A percentile compares a stretch with the other conserved stretches of the same genome.
These are phyloP conservation scores for Talaromyces piceae DNA, from an alignment of 2,329 filamentous ascomycete species.

Conservation along the genomic window DNA sequence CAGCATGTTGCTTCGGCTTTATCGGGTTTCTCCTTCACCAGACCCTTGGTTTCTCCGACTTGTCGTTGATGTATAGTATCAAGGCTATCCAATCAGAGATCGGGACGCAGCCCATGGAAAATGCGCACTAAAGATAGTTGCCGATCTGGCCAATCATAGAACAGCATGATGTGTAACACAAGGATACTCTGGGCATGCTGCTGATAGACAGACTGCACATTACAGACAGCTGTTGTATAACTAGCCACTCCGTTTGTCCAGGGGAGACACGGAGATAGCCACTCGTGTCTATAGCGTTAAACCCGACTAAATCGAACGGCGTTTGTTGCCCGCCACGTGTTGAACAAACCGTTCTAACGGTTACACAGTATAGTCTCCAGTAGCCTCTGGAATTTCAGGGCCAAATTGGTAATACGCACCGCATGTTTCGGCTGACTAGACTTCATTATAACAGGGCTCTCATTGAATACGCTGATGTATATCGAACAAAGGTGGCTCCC, in stretches of 20 bases:
- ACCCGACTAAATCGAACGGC: neutral
- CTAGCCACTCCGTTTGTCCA: neutral
- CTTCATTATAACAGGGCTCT: slow-evolving; percentile 1
- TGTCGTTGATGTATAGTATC: neutral
- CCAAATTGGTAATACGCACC: too few relatives aligned
- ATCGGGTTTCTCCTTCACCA: too few relatives aligned
- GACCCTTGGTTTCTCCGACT: neutral
- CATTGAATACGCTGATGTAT: slow-evolving; percentile 9
- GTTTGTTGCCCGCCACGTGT: too few relatives aligned
- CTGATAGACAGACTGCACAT: too few relatives aligned
- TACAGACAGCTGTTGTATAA: neutral
- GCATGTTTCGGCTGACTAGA: neutral
- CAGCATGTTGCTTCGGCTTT: too few relatives aligned
- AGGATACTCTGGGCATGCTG: neutral
- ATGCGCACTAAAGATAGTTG: neutral
- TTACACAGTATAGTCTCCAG: too few relatives aligned
- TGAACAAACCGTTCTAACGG: too few relatives aligned
- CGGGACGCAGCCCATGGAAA: neutral
- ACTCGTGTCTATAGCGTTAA: neutral
- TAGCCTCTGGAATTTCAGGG: too few relatives aligned
- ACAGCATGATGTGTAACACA: neutral
- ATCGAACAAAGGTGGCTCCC: neutral
- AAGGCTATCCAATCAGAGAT: neutral
- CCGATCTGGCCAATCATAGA: neutral
- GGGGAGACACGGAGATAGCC: neutral